Percentiles rank a stretch among this genome's conserved stretches.
Evolutionary conservation across 225 moss, liverwort and hornwort species (phyloP).

Genomic region (Neckera pumila): DNA sequence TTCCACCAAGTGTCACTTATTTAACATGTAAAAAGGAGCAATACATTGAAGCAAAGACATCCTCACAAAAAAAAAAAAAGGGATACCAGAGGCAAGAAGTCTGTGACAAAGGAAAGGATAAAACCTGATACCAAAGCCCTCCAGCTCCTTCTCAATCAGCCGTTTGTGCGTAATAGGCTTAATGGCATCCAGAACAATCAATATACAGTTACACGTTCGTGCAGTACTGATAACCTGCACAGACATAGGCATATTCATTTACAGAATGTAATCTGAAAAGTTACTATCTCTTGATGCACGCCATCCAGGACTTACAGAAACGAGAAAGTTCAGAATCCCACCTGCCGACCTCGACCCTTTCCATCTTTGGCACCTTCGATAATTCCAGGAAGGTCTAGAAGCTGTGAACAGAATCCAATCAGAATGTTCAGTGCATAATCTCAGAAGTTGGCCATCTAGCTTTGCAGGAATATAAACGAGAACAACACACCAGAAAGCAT

Average conservation of each 20-base stretch:
- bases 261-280: background rate
- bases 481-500: background rate
- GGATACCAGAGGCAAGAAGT: background rate
- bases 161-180: conserved; percentile 94
- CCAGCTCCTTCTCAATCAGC: conserved; percentile 89
- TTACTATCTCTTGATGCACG: background rate
- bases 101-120: background rate
- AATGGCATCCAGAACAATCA: conserved; percentile 90
- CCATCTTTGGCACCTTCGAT: conserved; percentile 98
- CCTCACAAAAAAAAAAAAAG: background rate
- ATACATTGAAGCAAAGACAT: background rate
- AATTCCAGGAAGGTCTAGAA: conserved; percentile 88
- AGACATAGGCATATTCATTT: background rate
- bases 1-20: background rate
- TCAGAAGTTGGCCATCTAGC: background rate
- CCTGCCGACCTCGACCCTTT: conserved; percentile 92
- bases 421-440: background rate
- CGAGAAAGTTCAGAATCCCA: background rate
- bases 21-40: background rate
- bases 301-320: background rate
- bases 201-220: conserved; percentile 86
- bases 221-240: conserved; percentile 83
- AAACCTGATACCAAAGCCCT: conserved; percentile 90
- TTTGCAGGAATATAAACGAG: background rate
- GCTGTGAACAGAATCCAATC: conserved; percentile 10